These are phyloP conservation scores for Paralagenidium karlingii DNA, from an alignment of 352 stramenopile genomes.

Conservation along the genomic window DNA sequence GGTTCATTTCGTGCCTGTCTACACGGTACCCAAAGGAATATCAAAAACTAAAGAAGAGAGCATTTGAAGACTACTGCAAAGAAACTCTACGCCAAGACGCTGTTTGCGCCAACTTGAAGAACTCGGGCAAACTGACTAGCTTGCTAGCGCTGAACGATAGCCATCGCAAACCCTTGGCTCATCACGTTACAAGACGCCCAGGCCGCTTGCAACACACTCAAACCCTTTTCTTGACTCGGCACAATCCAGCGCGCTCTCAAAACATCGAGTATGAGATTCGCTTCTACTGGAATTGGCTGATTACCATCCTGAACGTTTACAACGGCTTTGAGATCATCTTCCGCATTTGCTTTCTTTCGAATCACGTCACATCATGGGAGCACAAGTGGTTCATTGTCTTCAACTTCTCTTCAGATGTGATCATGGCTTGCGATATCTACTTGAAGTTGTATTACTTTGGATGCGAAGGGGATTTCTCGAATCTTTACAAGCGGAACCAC, in stretches of 20 bases:
- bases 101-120: constrained; percentile 45
- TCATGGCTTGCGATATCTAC: constrained; percentile 38
- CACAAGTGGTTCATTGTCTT: no score
- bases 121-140: constrained; percentile 33
- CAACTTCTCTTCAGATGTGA: constrained; percentile 23
- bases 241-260: constrained; percentile 1
- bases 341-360: constrained; percentile 48
- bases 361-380: no score
- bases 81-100: constrained; percentile 31
- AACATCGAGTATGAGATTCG: constrained; percentile 10
- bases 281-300: constrained; percentile 47
- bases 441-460: constrained; percentile 72
- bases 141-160: constrained; percentile 32
- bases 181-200: no score
- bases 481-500: constrained; percentile 35
- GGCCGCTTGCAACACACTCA: constrained; percentile 22
- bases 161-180: constrained; percentile 22
- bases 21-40: constrained; percentile 28
- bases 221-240: constrained; percentile 3
- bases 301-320: constrained; percentile 40
- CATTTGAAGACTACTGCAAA: constrained; percentile 30
- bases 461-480: constrained; percentile 33
- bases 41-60: constrained; percentile 16
- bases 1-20: constrained; percentile 33
- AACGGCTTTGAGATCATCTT: constrained; percentile 62